Conservation (phyloP, 2,329 filamentous ascomycete genomes). For the Penicillium olsonii region DNA sequence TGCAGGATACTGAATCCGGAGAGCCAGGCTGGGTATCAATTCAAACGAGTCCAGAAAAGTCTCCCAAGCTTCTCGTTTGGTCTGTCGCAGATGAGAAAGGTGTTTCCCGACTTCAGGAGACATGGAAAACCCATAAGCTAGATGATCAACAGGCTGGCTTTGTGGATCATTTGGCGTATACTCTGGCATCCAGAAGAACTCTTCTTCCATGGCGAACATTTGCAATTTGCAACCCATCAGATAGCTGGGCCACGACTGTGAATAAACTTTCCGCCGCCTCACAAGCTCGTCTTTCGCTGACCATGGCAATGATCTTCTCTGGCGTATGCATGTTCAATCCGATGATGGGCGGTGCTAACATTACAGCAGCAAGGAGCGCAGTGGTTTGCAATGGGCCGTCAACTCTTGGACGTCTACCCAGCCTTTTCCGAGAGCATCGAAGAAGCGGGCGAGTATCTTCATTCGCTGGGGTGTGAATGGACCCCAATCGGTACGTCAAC, state of each 20-base stretch:
- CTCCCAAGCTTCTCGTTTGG: conserved; percentile 10
- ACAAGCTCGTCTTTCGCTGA: not conserved
- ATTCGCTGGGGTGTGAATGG: conserved; percentile 13
- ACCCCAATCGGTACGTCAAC: conserved; percentile 2
- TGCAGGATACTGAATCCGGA: not conserved
- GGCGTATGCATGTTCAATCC: not conserved
- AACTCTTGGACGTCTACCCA: conserved; percentile 19
- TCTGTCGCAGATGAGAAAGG: conserved; percentile 12
- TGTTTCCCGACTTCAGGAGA: conserved; percentile 3
- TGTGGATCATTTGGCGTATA: not conserved
- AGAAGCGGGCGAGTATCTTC: conserved; percentile 13
- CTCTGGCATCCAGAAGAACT: not conserved
- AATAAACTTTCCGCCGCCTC: not conserved
- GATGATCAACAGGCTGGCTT: not conserved
- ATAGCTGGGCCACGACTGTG: not conserved
- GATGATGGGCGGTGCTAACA: not conserved
- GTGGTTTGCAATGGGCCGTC: conserved; percentile 30
- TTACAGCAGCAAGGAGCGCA: conserved; percentile 28
- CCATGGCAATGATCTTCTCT: not conserved
- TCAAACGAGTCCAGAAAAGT: not conserved
- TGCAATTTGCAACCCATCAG: not conserved
- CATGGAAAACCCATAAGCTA: not conserved
- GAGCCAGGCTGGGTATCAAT: not conserved
- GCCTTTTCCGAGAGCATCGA: conserved; percentile 12
- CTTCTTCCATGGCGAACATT: not conserved